These are phyloP conservation scores for Pseudogymnoascus verrucosus DNA, from an alignment of 2,329 filamentous ascomycete genomes.

Conservation along the genomic window DNA sequence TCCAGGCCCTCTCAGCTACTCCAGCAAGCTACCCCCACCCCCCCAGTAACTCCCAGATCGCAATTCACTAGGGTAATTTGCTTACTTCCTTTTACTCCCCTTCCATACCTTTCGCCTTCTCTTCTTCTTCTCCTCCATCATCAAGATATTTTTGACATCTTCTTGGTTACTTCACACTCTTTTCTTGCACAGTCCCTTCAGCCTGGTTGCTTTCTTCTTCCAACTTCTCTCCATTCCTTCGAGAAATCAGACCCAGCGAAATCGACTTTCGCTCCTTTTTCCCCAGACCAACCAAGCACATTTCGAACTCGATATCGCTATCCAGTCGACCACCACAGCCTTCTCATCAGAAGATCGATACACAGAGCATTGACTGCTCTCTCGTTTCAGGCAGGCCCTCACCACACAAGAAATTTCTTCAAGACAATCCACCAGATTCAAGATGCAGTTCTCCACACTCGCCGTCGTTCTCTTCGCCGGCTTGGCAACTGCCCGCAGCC, in stretches of 20 bases:
- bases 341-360: neutral
- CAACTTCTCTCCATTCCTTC: constrained; percentile 5
- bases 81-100: neutral
- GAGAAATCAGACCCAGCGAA: neutral
- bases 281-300: neutral
- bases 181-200: constrained; percentile 8
- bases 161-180: constrained; percentile 3
- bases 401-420: neutral
- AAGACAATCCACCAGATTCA: neutral
- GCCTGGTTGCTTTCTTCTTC: neutral
- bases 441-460: constrained; percentile 1
- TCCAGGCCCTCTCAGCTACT: neutral
- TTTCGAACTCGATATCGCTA: neutral
- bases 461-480: neutral
- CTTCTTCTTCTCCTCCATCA: neutral
- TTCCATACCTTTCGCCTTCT: neutral
- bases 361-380: constrained; percentile 4
- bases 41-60: neutral
- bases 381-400: constrained; percentile 1
- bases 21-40: neutral
- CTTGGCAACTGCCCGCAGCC: neutral
- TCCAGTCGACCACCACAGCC: neutral
- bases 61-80: neutral
- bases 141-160: neutral
- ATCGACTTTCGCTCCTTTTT: constrained; percentile 9